Evolutionary conservation across 2,329 filamentous ascomycete genomes (phyloP).

Genomic region (Chaetoscypha palmicola): DNA sequence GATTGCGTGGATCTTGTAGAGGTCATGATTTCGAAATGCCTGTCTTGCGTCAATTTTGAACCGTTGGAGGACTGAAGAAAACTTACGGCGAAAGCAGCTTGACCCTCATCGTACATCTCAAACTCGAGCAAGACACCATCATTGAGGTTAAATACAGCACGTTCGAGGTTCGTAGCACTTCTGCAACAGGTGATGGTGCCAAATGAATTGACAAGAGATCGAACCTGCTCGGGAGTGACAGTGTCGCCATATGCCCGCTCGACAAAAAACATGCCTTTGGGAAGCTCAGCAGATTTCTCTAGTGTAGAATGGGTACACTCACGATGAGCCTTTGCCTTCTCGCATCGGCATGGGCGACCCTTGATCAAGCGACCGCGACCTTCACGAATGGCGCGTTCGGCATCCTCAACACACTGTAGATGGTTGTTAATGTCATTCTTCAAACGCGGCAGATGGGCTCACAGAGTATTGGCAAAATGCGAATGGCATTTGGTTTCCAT

Average conservation of each 20-base stretch:
- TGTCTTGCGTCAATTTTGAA: slow-evolving; percentile 9
- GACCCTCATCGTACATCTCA: slow-evolving; percentile 42
- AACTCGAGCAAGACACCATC: slow-evolving; percentile 42
- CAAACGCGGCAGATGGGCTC: slow-evolving; percentile 24
- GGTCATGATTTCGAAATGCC: slow-evolving; percentile 26
- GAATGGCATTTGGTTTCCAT: slow-evolving; percentile 53
- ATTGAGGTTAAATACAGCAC: slow-evolving; percentile 24
- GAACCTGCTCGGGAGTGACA: slow-evolving; percentile 39
- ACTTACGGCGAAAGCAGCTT: slow-evolving; percentile 44
- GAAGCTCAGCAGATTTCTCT: slow-evolving; percentile 5
- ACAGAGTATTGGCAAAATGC: slow-evolving; percentile 59
- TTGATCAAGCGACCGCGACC: slow-evolving; percentile 44
- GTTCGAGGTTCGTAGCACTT: slow-evolving; percentile 21
- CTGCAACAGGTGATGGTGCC: slow-evolving; percentile 36
- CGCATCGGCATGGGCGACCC: slow-evolving; percentile 51
- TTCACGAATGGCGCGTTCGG: slow-evolving; percentile 40
- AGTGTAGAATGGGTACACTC: slow-evolving; percentile 26
- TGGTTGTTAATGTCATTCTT: slow-evolving; percentile 21
- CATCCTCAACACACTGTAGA: slow-evolving; percentile 41
- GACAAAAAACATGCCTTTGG: slow-evolving; percentile 44
- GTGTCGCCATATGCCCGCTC: slow-evolving; percentile 34
- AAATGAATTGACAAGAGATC: slow-evolving; percentile 36
- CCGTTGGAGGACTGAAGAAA: no score
- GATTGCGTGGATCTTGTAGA: slow-evolving; percentile 32
- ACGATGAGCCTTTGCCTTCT: slow-evolving; percentile 54